These are phyloP conservation scores for Rhodotorula glutinis DNA, from an alignment of 1,284 basidiomycete genomes.

Conservation along the genomic window DNA sequence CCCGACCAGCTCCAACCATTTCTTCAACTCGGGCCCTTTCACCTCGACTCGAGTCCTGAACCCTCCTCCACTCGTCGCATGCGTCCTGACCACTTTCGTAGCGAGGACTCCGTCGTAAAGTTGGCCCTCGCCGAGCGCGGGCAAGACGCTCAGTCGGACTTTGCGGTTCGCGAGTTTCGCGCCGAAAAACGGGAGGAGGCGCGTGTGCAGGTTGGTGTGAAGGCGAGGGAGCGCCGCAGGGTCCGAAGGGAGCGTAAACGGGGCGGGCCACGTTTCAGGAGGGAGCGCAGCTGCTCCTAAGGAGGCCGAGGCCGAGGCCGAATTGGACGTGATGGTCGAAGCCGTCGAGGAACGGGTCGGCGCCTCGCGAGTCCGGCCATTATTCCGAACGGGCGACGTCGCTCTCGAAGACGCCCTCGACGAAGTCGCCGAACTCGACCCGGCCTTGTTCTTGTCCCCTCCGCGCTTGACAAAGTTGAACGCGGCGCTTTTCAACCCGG, in stretches of 20 bases:
- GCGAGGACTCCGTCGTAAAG: conserved; percentile 21
- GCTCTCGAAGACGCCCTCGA: conserved; percentile 21
- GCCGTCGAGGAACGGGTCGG: conserved; percentile 1
- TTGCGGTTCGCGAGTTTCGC: conserved; percentile 38
- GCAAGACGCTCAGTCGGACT: conserved; percentile 38
- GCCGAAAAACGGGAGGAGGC: conserved; percentile 42
- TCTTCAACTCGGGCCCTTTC: conserved; percentile 10
- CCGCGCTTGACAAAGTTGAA: conserved; percentile 9
- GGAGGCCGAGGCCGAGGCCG: not conserved
- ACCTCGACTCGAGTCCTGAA: conserved; percentile 36
- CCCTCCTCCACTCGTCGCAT: conserved; percentile 35
- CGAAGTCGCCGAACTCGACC: not conserved
- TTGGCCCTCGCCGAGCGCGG: conserved; percentile 5
- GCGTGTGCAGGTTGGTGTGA: conserved; percentile 40
- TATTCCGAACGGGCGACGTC: conserved; percentile 6
- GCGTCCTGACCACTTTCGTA: conserved; percentile 24
- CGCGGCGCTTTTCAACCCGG: conserved; percentile 2
- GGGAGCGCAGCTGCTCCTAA: not conserved
- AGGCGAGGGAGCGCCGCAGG: conserved; percentile 20
- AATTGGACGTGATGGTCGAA: not conserved
- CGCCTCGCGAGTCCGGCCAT: not conserved
- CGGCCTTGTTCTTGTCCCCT: not conserved
- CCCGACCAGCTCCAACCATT: conserved; percentile 19
- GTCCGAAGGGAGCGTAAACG: conserved; percentile 17
- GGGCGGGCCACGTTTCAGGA: conserved; percentile 25